Evolutionary conservation across 75 land plant genomes (phyloP).

Genomic region (Sequoiadendron giganteum): DNA sequence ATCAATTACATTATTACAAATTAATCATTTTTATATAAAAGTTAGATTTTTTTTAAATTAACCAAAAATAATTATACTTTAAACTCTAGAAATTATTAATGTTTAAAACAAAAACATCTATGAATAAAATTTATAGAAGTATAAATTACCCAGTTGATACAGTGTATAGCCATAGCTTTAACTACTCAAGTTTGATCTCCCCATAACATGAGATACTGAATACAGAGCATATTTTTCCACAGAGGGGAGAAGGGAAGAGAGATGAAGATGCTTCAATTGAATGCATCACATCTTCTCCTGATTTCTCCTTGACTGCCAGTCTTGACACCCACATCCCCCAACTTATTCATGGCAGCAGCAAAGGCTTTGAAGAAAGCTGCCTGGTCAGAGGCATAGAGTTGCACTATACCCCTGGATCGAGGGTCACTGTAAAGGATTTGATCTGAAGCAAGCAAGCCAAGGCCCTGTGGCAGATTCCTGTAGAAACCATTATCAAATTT

Average conservation of each 20-base stretch:
- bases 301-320: slow-evolving; percentile 50
- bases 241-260: neutral
- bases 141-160: too few species aligned
- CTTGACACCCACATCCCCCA: slow-evolving; percentile 40
- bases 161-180: too few species aligned
- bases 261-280: slow-evolving; percentile 20
- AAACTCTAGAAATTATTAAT: too few species aligned
- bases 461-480: slow-evolving; percentile 43
- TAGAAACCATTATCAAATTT: slow-evolving; percentile 66
- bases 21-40: too few species aligned
- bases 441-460: slow-evolving; percentile 59
- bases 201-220: too few species aligned
- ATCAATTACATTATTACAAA: too few species aligned
- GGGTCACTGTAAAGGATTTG: slow-evolving; percentile 37
- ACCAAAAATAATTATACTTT: too few species aligned
- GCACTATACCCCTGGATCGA: slow-evolving; percentile 39
- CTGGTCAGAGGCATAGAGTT: slow-evolving; percentile 38
- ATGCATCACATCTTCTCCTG: slow-evolving; percentile 44
- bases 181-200: too few species aligned
- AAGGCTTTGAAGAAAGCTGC: slow-evolving; percentile 47
- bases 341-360: slow-evolving; percentile 52
- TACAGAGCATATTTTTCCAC: too few species aligned
- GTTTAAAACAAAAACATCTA: too few species aligned
- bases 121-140: too few species aligned
- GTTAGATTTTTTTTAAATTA: too few species aligned